Base-by-base conservation (phyloP, 192 early-diverging fungal species). In the Gryganskiella cystojenkinii region DNA sequence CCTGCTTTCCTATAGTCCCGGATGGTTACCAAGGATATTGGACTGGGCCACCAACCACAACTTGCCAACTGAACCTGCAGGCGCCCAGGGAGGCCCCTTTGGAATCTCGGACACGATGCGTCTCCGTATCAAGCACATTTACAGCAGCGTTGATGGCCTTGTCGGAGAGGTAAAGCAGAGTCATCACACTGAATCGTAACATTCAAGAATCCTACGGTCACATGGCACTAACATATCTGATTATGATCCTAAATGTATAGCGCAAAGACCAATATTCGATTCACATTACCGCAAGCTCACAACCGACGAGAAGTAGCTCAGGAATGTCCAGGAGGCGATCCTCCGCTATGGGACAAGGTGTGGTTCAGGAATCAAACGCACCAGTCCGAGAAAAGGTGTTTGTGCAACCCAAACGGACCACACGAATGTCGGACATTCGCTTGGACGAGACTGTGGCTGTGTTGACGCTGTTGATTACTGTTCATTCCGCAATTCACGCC, bases 11-110 rank as follows among this genome's bases (percentile, higher is more conserved):
- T 20, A 45, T 64, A 81, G 81, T 3, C 86, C 87, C 8, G 84
- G 84, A 2, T 89, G 87, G 87, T 47, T 89, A 2, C 68, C 71
- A 2, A 81, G 84, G 3, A 72, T 80, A 8, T 79, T 89, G 51
- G 82, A 86, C 4, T 89, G 87, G 87, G 56, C 79, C 1, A 78
- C 64, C 25, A 67, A 85, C 42, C 66, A 65, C 22, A 56, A 71
- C 7, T 45, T 60, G 5, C 35, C 73, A 0, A 35, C 71, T 35
- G 68, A 58, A 25, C 61, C 52, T 10, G 60, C 22, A 20, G 64
- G 24, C 35, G 44, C 31, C n/a, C 61, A 64, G 42, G 56, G 47
- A 5, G 71, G 33, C 6, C 55, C 56, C 1, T 42, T 45, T 30
- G 67, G 51, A 13, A 63, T 63, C 28, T 56, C 63, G 3, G 61